Conservation (phyloP, 208 protist species). For the Wallacemonas collosoma region DNA sequence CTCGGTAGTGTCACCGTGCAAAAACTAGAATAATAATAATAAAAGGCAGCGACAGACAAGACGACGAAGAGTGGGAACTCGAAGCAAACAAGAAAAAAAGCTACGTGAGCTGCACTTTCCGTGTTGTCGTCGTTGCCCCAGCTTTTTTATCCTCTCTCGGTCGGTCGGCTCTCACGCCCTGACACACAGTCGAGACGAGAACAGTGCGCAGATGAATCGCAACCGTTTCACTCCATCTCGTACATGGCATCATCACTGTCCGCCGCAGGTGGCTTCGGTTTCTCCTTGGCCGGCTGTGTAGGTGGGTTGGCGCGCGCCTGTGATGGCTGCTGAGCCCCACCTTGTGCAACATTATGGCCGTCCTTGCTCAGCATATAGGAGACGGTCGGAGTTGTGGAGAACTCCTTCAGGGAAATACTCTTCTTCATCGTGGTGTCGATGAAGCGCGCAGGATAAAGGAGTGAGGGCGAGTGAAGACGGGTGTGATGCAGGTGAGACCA, state of each 20-base stretch:
- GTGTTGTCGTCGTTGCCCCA: no score
- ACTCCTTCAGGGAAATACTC: conserved; percentile 89
- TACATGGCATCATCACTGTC: conserved; percentile 76
- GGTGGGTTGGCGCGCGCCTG: conserved; percentile 35
- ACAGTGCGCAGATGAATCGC: background rate
- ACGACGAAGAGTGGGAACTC: no score
- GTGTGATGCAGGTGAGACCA: no score
- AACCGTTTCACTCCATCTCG: conserved; percentile 74
- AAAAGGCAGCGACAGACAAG: background rate
- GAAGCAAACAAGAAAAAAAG: no score
- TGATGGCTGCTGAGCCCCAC: conserved; percentile 21
- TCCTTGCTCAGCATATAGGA: conserved; percentile 92
- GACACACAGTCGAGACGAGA: background rate
- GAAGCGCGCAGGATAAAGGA: conserved; percentile 11
- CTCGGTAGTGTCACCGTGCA: background rate
- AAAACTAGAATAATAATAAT: background rate
- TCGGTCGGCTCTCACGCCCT: no score
- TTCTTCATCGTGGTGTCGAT: conserved; percentile 68
- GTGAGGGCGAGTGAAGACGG: background rate
- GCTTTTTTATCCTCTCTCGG: no score
- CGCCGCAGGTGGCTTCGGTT: conserved; percentile 31
- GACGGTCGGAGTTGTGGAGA: conserved; percentile 88
- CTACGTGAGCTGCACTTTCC: no score
- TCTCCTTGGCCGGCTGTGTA: conserved; percentile 42
- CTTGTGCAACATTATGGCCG: conserved; percentile 73